phyloP scores from a whole-genome alignment of 2,329 filamentous ascomycete species.

The Magnaporthiopsis rhizophila region DNA sequence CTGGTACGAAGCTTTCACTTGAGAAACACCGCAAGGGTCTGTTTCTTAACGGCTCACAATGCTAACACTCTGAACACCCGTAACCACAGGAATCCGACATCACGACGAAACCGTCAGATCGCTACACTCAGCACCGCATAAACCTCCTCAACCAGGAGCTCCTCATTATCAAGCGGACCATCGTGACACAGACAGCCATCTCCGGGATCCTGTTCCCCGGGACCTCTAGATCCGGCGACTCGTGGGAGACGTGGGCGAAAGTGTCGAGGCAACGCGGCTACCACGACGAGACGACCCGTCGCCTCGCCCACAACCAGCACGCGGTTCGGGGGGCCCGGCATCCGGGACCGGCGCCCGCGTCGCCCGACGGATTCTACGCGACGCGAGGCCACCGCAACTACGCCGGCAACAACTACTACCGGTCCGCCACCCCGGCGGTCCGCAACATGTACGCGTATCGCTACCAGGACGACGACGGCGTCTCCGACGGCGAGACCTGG shows the following conservation, averaged over 20 bases:
- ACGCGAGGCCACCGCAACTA: neutral
- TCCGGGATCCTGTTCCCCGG: conserved; percentile 18
- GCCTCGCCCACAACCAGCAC: neutral
- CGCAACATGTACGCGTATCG: neutral
- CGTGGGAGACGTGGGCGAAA: neutral
- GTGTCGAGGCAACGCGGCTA: neutral
- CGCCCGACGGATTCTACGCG: neutral
- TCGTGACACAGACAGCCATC: conserved; percentile 24
- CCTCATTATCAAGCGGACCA: conserved; percentile 24
- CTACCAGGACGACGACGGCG: neutral
- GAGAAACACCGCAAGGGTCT: too few relatives aligned
- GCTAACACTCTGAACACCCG: neutral
- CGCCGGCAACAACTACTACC: neutral
- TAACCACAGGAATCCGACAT: conserved; percentile 29
- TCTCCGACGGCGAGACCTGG: neutral
- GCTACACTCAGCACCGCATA: conserved; percentile 32
- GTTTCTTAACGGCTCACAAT: neutral
- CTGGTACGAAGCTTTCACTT: conserved; percentile 24
- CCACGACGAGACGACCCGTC: neutral
- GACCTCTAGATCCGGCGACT: neutral
- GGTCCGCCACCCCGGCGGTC: too few relatives aligned
- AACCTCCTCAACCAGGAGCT: conserved; percentile 31
- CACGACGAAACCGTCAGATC: conserved; percentile 28
- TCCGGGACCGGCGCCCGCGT: neutral
- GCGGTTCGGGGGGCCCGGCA: neutral